Percentiles rank a stretch among this genome's conserved stretches.
Conservation (phyloP, 495 filamentous ascomycete species). For the Trichocladium uniseriatum region DNA sequence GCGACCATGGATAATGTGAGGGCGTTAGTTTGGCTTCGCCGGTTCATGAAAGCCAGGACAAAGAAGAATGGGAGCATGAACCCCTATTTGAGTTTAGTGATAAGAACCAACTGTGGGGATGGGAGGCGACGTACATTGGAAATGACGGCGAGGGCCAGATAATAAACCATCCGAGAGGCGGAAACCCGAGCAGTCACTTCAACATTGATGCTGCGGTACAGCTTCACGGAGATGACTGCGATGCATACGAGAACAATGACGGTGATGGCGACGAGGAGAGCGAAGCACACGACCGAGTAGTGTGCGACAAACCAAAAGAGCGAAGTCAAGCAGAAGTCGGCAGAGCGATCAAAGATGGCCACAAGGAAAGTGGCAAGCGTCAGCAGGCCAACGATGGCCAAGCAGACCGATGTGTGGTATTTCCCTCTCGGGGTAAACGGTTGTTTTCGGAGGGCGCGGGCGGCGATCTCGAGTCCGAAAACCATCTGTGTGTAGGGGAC, state of each 20-base stretch:
- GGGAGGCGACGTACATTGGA: conserved; percentile 29
- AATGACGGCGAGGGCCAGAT: conserved; percentile 32
- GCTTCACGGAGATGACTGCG: conserved; percentile 29
- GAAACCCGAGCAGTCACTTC: conserved; percentile 32
- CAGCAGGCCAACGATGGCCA: conserved; percentile 30
- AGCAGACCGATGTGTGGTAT: conserved; percentile 36
- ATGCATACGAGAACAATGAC: conserved; percentile 24
- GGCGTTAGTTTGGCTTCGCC: conserved; percentile 15
- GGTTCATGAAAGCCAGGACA: conserved; percentile 25
- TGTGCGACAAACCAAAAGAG: conserved; percentile 44
- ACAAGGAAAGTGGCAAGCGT: conserved; percentile 34
- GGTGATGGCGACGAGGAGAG: conserved; percentile 27
- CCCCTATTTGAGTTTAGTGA: conserved; percentile 20
- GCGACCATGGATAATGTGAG: conserved; percentile 38
- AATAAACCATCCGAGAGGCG: conserved; percentile 43
- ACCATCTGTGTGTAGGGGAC: conserved; percentile 40
- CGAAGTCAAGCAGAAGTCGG: conserved; percentile 36
- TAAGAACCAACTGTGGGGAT: not conserved
- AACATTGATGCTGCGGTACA: conserved; percentile 32
- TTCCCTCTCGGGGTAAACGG: conserved; percentile 34
- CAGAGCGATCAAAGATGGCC: conserved; percentile 32
- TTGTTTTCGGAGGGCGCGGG: conserved; percentile 31
- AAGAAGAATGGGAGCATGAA: conserved; percentile 40
- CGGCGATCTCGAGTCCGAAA: conserved; percentile 34
- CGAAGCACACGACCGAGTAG: conserved; percentile 35